These are phyloP conservation scores for Angophora floribunda DNA, from an alignment of 345 rosid species.

Conservation along the genomic window DNA sequence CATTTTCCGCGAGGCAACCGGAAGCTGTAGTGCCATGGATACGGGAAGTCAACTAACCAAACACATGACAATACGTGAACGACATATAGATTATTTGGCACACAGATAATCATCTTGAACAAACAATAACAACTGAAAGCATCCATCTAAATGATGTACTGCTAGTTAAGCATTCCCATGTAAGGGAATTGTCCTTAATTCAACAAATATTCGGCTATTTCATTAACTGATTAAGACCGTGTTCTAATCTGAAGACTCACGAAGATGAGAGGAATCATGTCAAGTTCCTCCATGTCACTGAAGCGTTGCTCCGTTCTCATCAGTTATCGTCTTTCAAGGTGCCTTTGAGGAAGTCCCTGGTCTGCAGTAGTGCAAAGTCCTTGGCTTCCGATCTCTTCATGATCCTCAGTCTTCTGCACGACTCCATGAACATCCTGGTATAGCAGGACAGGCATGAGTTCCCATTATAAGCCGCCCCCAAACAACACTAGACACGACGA, in stretches of 20 bases:
- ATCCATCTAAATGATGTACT: neutral
- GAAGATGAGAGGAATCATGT: neutral
- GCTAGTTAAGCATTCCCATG: neutral
- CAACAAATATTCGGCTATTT: neutral
- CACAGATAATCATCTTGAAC: neutral
- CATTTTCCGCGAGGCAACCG: neutral
- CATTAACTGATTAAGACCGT: neutral
- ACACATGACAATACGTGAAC: neutral
- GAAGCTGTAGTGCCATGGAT: neutral
- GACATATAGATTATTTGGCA: neutral
- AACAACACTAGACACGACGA: neutral
- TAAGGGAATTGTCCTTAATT: neutral
- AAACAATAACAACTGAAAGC: neutral
- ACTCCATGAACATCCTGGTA: conserved; percentile 4
- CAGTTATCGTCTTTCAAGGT: neutral
- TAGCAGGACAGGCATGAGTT: neutral
- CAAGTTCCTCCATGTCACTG: neutral
- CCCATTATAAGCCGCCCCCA: neutral
- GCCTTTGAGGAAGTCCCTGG: neutral
- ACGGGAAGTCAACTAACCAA: neutral
- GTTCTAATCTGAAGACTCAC: neutral
- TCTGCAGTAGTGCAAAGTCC: neutral
- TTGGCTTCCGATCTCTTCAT: conserved; percentile 4
- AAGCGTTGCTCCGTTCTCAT: neutral
- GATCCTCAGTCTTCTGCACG: conserved; percentile 10